Conservation (phyloP, 1,139 yeast genomes). For the Blastobotrys aristatus region DNA sequence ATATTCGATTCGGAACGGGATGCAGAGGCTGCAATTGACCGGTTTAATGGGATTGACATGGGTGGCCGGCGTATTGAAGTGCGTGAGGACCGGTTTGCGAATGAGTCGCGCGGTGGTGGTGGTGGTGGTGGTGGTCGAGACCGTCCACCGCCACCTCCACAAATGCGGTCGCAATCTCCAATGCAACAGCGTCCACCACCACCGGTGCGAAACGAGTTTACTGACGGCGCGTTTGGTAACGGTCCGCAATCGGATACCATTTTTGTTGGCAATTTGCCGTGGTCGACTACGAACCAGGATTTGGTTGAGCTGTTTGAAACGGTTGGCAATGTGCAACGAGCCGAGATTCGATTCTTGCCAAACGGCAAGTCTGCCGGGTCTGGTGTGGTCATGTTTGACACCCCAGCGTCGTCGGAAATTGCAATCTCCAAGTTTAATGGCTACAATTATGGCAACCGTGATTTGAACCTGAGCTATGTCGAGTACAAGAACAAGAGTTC, state of each 20-base stretch:
- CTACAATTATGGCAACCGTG: conserved; percentile 82
- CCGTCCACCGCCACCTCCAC: conserved; percentile 9
- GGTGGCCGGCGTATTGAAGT: conserved; percentile 87
- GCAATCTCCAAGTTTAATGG: conserved; percentile 72
- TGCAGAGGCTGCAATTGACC: conserved; percentile 85
- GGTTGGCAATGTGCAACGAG: conserved; percentile 68
- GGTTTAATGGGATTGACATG: conserved; percentile 89
- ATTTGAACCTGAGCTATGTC: conserved; percentile 59
- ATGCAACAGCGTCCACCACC: conserved; percentile 6
- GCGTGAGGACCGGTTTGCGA: conserved; percentile 39
- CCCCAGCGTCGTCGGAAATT: conserved; percentile 61
- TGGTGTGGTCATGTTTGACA: conserved; percentile 78
- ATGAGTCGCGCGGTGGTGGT: conserved; percentile 51
- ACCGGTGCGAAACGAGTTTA: conserved; percentile 41
- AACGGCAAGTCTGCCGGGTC: conserved; percentile 72
- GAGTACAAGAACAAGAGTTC: too few species aligned
- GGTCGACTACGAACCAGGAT: conserved; percentile 81
- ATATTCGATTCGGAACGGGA: conserved; percentile 82
- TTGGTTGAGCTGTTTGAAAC: conserved; percentile 82
- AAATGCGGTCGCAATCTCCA: conserved; percentile 10
- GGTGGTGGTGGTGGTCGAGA: conserved; percentile 54
- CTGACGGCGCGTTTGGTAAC: conserved; percentile 56
- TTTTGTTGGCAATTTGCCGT: conserved; percentile 76
- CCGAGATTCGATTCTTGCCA: conserved; percentile 67
- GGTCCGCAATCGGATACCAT: conserved; percentile 65